Base-by-base conservation (phyloP, 768 basidiomycete genomes). In the Xerocomus potaroensis region DNA sequence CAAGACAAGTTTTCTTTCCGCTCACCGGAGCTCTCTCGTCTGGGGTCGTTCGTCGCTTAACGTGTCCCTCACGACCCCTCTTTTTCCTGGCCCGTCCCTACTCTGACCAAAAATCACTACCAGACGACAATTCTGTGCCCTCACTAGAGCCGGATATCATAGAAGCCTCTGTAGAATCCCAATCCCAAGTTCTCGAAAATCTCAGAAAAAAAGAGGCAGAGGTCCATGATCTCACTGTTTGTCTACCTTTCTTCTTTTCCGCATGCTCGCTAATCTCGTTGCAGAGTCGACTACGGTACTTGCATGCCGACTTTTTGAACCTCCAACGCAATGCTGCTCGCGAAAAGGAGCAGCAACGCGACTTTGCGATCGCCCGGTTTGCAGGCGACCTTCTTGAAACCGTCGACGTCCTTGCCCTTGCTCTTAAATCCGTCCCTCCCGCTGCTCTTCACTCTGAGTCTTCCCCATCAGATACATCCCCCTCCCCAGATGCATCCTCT, bases 251-350 rank as follows among this genome's bases (percentile, higher is more conserved):
- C 3, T 44, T 43, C 21, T 22, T 23, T 43, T 34, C 29, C 18
- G 24, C 22, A 6, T 55, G 42, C 41, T 12, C 26, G 45, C 47
- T 53, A 39, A 55, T 26, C 33, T 11, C 30, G 3, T 47, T 31
- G 16, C 66, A 96, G 95, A 77, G 83, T 64, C 89, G 92, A 53
- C 75, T 96, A 57, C 84, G 87, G 38, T 96, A 97, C 64, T 75
- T 90, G 48, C 87, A 93, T 63, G 96, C 96, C 58, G 96, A 99
- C 71, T 93, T 92, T 69, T 72, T 95, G 35, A 99, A 98, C 68
- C 76, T 96, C 35, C 92, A 94, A 63, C 87, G 93, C 45, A 91
- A 93, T 59, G 79, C 92, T 44, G 84, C 84, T 23, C 79, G 87
- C 50, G 96, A 98, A 71, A 91, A 88, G 73, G 83, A 88, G 62